These are phyloP conservation scores for Crithidia fasciculata DNA, from an alignment of 208 protist species.

Conservation along the genomic window DNA sequence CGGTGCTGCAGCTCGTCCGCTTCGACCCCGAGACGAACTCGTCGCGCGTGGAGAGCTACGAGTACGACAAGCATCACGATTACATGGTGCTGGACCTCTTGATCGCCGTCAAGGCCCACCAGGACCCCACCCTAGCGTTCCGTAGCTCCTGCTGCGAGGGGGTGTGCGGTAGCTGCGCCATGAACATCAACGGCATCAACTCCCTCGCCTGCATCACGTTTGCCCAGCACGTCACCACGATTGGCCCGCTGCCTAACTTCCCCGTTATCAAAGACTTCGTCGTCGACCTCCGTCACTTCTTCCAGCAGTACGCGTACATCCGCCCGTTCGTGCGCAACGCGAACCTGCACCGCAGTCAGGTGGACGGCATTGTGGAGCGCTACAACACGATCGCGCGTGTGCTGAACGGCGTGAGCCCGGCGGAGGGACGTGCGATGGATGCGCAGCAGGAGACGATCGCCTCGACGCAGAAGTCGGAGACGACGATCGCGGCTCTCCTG, in stretches of 20 bases:
- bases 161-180: slow-evolving; percentile 94
- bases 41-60: slow-evolving; percentile 88
- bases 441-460: slow-evolving; percentile 14
- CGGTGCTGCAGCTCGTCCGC: slow-evolving; percentile 84
- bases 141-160: slow-evolving; percentile 92
- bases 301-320: slow-evolving; percentile 92
- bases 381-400: slow-evolving; percentile 74
- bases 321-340: slow-evolving; percentile 89
- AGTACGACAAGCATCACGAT: slow-evolving; percentile 91
- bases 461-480: slow-evolving; percentile 18
- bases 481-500: slow-evolving; percentile 47
- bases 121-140: slow-evolving; percentile 92
- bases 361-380: slow-evolving; percentile 78
- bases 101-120: slow-evolving; percentile 90
- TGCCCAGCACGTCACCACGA: slow-evolving; percentile 80
- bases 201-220: slow-evolving; percentile 92
- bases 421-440: slow-evolving; percentile 34
- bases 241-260: slow-evolving; percentile 91
- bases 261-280: slow-evolving; percentile 93
- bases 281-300: slow-evolving; percentile 91
- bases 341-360: slow-evolving; percentile 81
- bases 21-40: slow-evolving; percentile 89
- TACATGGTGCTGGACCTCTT: slow-evolving; percentile 94
- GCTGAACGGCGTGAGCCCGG: slow-evolving; percentile 68
- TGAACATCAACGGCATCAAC: slow-evolving; percentile 95